Evolutionary conservation across 2,329 filamentous ascomycete genomes (phyloP), one percentile per base, ranked within the genome.

Genomic region (Septoria petroselini): DNA sequence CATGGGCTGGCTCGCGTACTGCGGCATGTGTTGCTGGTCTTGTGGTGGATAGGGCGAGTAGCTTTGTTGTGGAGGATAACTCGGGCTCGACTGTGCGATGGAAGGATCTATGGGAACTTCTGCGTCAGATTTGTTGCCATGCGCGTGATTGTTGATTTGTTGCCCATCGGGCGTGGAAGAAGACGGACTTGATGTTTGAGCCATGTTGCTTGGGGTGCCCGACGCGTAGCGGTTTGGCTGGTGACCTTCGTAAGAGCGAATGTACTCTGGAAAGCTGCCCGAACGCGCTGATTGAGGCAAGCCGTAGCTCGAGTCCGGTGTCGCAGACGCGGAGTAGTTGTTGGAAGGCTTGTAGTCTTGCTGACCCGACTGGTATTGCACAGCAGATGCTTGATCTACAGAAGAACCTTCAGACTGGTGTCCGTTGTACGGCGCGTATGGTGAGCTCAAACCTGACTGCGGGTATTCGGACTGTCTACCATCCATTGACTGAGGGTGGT

Each of bases 21-120:
- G 87, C 64, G 84, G 77, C 86, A 95, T 93, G 77, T 90, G 84
- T 59, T 84, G 84, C 59, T 85, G 84, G 51, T 83, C 83, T 60
- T 84, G 84, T 58, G 84, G 84, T 52, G 83, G 83, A 73, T 96
- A 96, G 29, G 91, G 88, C 62, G 90, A 91, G 72, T 95, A 94
- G 69, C 86, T 84, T 56, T 78, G 76, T 58, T 83, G 81, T 58
- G 89, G 86, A 63, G 88, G 81, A 70, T 95, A 96, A 65, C 88
- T 91, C 54, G 91, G 91, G 79, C 89, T 95, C 68, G 89, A 87
- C 65, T 88, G 85, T 72, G 90, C 87, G 71, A 96, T 95, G 72
- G 90, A 94, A 68, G 91, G 90, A 94, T 96, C 91, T 96, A 95
- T 91, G 85, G 89, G 89, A 78, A 94, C 83, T 84, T 89, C 85